A percentile compares a stretch with the other conserved stretches of the same genome.
These are phyloP conservation scores for Deinandra increscens DNA, from an alignment of 129 eudicot genomes.

Conservation along the genomic window DNA sequence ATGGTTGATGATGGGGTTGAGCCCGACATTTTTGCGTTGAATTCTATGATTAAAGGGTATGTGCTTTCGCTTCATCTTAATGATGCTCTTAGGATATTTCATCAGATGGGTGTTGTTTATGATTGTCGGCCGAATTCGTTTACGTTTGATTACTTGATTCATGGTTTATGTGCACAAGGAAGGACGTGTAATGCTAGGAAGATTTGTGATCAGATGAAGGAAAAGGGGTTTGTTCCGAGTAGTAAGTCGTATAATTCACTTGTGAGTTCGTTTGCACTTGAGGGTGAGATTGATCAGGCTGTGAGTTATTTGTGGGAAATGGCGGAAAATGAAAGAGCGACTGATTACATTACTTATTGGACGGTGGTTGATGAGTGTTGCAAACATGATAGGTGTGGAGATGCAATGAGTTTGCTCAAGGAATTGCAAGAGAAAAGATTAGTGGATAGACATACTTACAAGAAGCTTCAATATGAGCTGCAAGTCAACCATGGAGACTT, in stretches of 20 bases:
- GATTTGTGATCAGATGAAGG: slow-evolving; percentile 70
- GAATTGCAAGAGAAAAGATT: slow-evolving; percentile 54
- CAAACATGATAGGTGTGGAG: slow-evolving; percentile 35
- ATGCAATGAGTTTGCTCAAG: slow-evolving; percentile 57
- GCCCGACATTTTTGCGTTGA: slow-evolving; percentile 76
- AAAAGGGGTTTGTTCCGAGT: slow-evolving; percentile 74
- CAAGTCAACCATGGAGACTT: slow-evolving; percentile 33
- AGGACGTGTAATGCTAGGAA: slow-evolving; percentile 75
- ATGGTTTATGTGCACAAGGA: slow-evolving; percentile 87
- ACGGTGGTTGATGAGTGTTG: slow-evolving; percentile 74
- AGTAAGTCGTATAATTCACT: slow-evolving; percentile 81
- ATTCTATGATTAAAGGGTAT: slow-evolving; percentile 85
- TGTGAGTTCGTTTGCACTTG: slow-evolving; percentile 71
- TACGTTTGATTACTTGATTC: slow-evolving; percentile 77
- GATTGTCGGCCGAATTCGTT: slow-evolving; percentile 58
- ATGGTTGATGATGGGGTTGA: slow-evolving; percentile 82
- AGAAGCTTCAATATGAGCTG: slow-evolving; percentile 51
- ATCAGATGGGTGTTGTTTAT: slow-evolving; percentile 90
- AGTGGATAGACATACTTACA: slow-evolving; percentile 42
- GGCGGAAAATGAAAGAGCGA: slow-evolving; percentile 41
- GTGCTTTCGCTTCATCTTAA: slow-evolving; percentile 78
- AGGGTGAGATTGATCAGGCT: slow-evolving; percentile 71
- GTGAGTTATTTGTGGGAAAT: slow-evolving; percentile 72
- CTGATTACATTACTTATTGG: slow-evolving; percentile 63
- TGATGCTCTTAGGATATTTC: slow-evolving; percentile 82